Base-by-base conservation (phyloP, 2,329 filamentous ascomycete species). In the Trichoderma sp. region DNA sequence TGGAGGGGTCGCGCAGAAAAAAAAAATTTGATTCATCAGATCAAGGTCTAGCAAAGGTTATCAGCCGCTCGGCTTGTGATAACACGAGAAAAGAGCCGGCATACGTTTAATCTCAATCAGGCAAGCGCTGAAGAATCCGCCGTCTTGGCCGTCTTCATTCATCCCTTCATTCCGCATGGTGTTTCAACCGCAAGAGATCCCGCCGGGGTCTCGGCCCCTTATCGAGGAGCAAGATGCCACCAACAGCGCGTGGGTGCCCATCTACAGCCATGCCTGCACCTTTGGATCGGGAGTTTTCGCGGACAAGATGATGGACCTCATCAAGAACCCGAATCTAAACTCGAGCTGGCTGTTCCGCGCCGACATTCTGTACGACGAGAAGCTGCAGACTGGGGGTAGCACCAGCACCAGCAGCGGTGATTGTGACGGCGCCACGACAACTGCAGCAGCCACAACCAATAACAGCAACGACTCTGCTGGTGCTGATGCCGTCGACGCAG, bases 241-340 rank as follows among this genome's bases (percentile, higher is more conserved):
- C 61, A 66, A 47, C 43, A 67, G 59, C 24, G 61, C 55, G 63
- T 91, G 88, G 88, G 80, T 81, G 62, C 87, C 87, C 56, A 80
- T 89, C 70, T 85, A 84, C 73, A 81, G 80, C 71, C 85, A 88
- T 72, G 76, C 73, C 27, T 92, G 91, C 77, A 83, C 83, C 14
- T 94, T 94, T 76, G 80, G 85, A 19, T 85, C 89, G 0, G 82
- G 85, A 35, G 82, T 88, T 67, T 95, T 94, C 77, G 80, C 84
- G 70, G 79, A 84, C 52, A 89, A 92, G 61, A 92, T 93, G 88
- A 80, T 88, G 73, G 93, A 94, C 75, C 82, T 94, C 68, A 87
- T 95, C 72, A 86, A 86, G 73, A 94, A 95, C 74, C 92, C 92
- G 0, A 95, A 96, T 73, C 84, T 93, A 79, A 93, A 93, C 72